A percentile compares a stretch with the other conserved stretches of the same genome.
Evolutionary conservation across 805 yeast genomes (phyloP).

Genomic region (Hanseniaspora taiwanica): DNA sequence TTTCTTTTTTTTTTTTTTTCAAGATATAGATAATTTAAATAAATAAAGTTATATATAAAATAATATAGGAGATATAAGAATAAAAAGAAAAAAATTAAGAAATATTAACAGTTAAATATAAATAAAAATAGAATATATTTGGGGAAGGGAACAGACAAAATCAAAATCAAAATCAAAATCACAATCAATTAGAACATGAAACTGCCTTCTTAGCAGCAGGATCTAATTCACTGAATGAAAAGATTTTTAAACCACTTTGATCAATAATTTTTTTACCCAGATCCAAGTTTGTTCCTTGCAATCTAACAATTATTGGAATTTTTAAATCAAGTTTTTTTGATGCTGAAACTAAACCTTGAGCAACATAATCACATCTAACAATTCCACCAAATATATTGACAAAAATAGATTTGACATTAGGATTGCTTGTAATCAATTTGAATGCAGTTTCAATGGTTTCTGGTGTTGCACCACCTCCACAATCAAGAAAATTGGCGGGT

Average conservation of each 20-base stretch:
- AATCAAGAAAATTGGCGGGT: constrained; percentile 98
- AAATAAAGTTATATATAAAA: too few species aligned
- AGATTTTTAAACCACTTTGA: constrained; percentile 86
- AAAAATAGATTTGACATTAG: constrained; percentile 84
- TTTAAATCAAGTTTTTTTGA: constrained; percentile 81
- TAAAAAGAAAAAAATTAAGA: too few species aligned
- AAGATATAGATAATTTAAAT: too few species aligned
- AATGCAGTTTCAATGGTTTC: constrained; percentile 95
- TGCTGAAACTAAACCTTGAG: constrained; percentile 92
- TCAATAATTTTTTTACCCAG: constrained; percentile 77
- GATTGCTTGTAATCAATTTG: constrained; percentile 80
- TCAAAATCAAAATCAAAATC: too few species aligned
- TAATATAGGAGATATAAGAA: too few species aligned
- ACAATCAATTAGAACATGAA: too few species aligned
- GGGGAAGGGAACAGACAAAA: too few species aligned
- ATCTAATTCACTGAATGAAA: constrained; percentile 83
- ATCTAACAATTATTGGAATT: constrained; percentile 93
- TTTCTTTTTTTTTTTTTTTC: too few species aligned
- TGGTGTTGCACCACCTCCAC: constrained; percentile 99
- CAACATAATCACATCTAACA: constrained; percentile 98
- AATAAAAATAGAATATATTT: too few species aligned
- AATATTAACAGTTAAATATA: too few species aligned
- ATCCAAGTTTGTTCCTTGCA: constrained; percentile 94
- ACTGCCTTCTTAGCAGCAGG: constrained; percentile 96
- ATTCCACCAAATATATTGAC: constrained; percentile 99